Percentiles rank a stretch among this genome's conserved stretches.
These are phyloP conservation scores for Suillus weaverae DNA, from an alignment of 768 basidiomycete genomes.

Conservation along the genomic window DNA sequence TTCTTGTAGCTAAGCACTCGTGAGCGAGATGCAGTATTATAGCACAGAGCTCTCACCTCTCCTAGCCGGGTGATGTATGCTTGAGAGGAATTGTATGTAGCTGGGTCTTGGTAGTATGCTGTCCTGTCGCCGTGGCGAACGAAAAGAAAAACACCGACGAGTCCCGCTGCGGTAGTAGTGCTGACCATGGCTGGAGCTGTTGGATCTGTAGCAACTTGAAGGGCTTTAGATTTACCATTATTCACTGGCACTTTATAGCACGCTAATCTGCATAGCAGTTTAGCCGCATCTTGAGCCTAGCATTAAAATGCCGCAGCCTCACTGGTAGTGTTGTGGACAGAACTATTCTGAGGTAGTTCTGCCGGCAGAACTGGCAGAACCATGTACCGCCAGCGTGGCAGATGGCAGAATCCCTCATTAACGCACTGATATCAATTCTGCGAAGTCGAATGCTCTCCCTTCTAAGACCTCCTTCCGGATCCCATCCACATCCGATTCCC, in stretches of 20 bases:
- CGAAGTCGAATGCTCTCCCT: too few relatives aligned
- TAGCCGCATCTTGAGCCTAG: neutral
- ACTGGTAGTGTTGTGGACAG: too few relatives aligned
- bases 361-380: too few relatives aligned
- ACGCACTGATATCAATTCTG: too few relatives aligned
- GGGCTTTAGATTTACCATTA: neutral
- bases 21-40: neutral
- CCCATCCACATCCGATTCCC: too few relatives aligned
- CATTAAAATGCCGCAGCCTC: too few relatives aligned
- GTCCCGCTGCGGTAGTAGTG: slow-evolving; percentile 1
- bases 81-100: slow-evolving; percentile 54
- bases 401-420: too few relatives aligned
- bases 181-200: slow-evolving; percentile 6
- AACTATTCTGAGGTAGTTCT: too few relatives aligned
- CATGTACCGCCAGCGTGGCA: too few relatives aligned
- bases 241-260: neutral
- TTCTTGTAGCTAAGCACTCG: slow-evolving; percentile 53
- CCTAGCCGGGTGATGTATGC: slow-evolving; percentile 69
- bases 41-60: slow-evolving; percentile 40
- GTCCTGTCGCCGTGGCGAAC: slow-evolving; percentile 71
- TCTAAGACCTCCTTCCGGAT: too few relatives aligned
- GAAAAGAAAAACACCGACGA: slow-evolving; percentile 70
- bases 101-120: slow-evolving; percentile 66
- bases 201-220: neutral
- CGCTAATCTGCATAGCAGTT: neutral